These are phyloP conservation scores for Perkinsus chesapeaki DNA, from an alignment of 169 alveolate species.

Conservation along the genomic window DNA sequence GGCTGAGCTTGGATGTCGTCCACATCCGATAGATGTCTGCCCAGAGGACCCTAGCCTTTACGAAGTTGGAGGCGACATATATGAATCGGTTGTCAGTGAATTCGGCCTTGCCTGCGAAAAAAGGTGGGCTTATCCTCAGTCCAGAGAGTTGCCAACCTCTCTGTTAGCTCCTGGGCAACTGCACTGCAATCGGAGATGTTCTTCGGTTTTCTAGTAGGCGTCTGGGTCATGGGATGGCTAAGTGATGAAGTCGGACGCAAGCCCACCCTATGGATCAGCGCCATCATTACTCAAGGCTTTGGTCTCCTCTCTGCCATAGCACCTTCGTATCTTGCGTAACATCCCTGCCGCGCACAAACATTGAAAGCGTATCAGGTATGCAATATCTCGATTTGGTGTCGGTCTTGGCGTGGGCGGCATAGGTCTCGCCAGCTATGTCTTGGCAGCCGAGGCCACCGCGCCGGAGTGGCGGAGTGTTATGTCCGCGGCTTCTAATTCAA, in stretches of 20 bases:
- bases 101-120: neutral
- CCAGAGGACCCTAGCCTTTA: neutral
- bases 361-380: neutral
- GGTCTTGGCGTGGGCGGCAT: neutral
- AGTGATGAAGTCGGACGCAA: neutral
- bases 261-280: neutral
- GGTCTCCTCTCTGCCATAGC: neutral
- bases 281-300: neutral
- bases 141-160: no score
- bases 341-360: neutral
- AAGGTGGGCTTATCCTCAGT: neutral
- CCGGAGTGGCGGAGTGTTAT: neutral
- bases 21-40: neutral
- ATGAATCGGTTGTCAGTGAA: neutral
- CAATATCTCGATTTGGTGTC: neutral
- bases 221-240: neutral
- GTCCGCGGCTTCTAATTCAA: neutral
- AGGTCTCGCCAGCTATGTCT: neutral
- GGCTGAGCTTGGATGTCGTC: neutral
- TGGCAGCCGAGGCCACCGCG: neutral
- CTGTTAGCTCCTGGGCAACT: neutral
- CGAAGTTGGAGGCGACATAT: neutral
- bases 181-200: neutral
- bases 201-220: neutral
- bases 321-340: neutral